Evolutionary conservation across 2,329 filamentous ascomycete species (phyloP).

Genomic region (Alternaria incomplexa): DNA sequence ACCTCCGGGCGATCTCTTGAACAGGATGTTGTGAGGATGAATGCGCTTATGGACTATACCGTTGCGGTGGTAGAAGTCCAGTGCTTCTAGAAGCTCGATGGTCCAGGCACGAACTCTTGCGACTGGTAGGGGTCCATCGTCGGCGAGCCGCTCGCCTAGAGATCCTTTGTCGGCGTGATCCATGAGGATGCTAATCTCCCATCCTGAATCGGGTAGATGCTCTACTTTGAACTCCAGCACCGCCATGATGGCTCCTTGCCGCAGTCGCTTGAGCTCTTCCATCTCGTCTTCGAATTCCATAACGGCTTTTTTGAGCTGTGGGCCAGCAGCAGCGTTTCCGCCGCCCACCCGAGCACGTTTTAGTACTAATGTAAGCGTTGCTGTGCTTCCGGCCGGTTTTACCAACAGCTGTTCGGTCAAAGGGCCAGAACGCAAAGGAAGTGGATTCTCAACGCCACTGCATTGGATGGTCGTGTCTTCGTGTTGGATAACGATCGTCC

Average conservation of each 20-base stretch:
- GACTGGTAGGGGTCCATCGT: constrained; percentile 75
- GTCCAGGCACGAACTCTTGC: constrained; percentile 86
- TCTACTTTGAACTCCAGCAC: constrained; percentile 82
- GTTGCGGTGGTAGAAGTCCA: constrained; percentile 85
- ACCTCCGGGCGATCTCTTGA: constrained; percentile 73
- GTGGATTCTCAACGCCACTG: constrained; percentile 70
- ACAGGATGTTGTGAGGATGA: constrained; percentile 77
- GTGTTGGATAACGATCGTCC: constrained; percentile 68
- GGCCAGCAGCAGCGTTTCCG: constrained; percentile 66
- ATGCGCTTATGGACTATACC: constrained; percentile 85
- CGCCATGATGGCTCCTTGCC: constrained; percentile 77
- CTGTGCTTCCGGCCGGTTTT: constrained; percentile 65
- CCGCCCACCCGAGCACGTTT: constrained; percentile 52
- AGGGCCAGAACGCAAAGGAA: constrained; percentile 68
- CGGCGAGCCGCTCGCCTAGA: constrained; percentile 79
- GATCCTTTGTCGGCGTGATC: constrained; percentile 84
- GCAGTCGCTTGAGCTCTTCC: constrained; percentile 74
- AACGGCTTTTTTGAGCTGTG: constrained; percentile 75
- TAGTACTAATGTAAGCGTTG: constrained; percentile 65
- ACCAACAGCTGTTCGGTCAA: constrained; percentile 75
- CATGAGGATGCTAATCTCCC: constrained; percentile 77
- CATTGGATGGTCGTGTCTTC: constrained; percentile 68
- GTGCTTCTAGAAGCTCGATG: constrained; percentile 85
- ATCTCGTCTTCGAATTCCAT: constrained; percentile 78
- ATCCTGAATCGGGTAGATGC: constrained; percentile 57